Evolutionary conservation across 371 early-diverging fungal genomes (phyloP).

Genomic region (Mortierella sp.): DNA sequence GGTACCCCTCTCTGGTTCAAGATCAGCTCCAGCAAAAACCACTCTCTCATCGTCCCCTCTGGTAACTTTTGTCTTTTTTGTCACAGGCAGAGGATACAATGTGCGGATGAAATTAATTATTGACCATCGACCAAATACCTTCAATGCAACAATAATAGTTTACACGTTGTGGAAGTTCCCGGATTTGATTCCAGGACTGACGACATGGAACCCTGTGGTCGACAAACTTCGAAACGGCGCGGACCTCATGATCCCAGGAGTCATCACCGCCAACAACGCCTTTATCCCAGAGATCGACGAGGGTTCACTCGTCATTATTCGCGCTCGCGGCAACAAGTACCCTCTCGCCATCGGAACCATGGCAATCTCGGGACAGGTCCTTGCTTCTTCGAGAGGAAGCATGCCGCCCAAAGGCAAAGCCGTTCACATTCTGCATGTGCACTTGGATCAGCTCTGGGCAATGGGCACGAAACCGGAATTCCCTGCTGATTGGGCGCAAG

Average conservation of each 20-base stretch:
- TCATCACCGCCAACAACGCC: slow-evolving; percentile 64
- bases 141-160: slow-evolving; percentile 47
- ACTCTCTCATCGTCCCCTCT: slow-evolving; percentile 42
- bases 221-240: slow-evolving; percentile 77
- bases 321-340: slow-evolving; percentile 67
- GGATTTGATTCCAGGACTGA: slow-evolving; percentile 68
- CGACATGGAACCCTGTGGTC: slow-evolving; percentile 73
- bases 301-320: slow-evolving; percentile 68
- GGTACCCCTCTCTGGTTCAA: slow-evolving; percentile 75
- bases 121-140: not conserved
- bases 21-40: slow-evolving; percentile 57
- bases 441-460: slow-evolving; percentile 78
- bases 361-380: slow-evolving; percentile 63
- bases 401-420: slow-evolving; percentile 81
- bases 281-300: slow-evolving; percentile 61
- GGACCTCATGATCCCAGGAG: slow-evolving; percentile 76
- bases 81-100: not conserved
- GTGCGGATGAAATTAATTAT: not conserved
- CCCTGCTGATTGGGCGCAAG: slow-evolving; percentile 60
- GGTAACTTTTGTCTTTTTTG: slow-evolving; percentile 11
- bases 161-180: slow-evolving; percentile 80
- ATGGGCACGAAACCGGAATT: slow-evolving; percentile 72
- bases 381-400: slow-evolving; percentile 59
- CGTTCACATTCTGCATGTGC: slow-evolving; percentile 75
- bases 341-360: slow-evolving; percentile 73